Evolutionary conservation across 352 stramenopile species (phyloP).

Genomic region (Phytophthora pini): DNA sequence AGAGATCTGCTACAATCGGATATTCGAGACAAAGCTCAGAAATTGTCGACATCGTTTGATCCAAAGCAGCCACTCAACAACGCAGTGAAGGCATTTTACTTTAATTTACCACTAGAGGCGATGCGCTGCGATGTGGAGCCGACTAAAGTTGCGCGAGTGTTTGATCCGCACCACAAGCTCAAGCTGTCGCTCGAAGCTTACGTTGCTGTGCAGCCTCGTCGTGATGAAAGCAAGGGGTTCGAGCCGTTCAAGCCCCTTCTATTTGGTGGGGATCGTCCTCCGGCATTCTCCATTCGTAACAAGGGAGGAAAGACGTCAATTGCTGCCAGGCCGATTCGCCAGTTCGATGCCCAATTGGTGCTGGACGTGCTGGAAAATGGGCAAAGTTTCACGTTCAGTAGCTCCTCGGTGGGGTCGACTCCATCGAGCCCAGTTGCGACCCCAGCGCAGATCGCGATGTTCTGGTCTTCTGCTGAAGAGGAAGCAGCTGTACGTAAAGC

Average conservation of each 20-base stretch:
- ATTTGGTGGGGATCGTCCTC: conserved; percentile 26
- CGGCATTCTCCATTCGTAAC: conserved; percentile 30
- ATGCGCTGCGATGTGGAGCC: conserved; percentile 77
- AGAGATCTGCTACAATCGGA: conserved; percentile 42
- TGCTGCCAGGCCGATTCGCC: conserved; percentile 8
- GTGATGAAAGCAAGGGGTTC: conserved; percentile 33
- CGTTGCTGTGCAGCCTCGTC: conserved; percentile 23
- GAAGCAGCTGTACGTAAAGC: conserved; percentile 27
- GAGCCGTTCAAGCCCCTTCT: conserved; percentile 37
- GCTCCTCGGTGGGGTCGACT: conserved; percentile 3
- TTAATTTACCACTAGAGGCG: conserved; percentile 67
- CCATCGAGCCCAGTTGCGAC: not conserved
- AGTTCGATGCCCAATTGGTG: conserved; percentile 1
- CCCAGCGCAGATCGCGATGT: conserved; percentile 21
- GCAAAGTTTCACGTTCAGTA: conserved; percentile 5
- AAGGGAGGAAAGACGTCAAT: not conserved
- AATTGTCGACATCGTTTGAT: conserved; percentile 55
- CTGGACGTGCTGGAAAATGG: not conserved
- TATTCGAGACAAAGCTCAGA: conserved; percentile 46
- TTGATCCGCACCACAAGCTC: conserved; percentile 33
- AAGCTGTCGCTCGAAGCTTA: conserved; percentile 44
- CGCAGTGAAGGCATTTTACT: conserved; percentile 76
- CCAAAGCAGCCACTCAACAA: conserved; percentile 64
- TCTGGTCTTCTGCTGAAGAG: conserved; percentile 34
- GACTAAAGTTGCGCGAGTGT: conserved; percentile 39